Evolutionary conservation across 78 protist genomes (phyloP), one percentile per base, ranked within the genome.

Genomic region (Planoprotostelium fungivorum): DNA sequence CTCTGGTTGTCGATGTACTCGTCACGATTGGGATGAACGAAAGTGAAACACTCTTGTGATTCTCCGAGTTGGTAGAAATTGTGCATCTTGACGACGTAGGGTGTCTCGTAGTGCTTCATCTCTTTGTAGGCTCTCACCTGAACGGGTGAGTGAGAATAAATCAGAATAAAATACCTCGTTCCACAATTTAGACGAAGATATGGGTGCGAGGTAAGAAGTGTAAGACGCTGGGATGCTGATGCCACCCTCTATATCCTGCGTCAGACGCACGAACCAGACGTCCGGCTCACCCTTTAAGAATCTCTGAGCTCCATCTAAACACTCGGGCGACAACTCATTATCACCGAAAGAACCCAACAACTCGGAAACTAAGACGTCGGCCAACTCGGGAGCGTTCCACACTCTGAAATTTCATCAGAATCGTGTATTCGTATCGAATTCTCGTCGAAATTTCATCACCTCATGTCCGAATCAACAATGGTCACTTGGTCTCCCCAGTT

Each of bases 241-340:
- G 35, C 99, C 99, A 0, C 29, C 37, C 16, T 37, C 96, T 87
- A 83, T 39, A 87, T 5, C 36, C 31, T 85, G 0, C 85, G 25
- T n/a, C n/a, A 35, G 23, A 29, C 88, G 16, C 23, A 36, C 1
- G 28, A 63, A 36, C 1, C 37, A 86, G 85, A 35, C 89, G 35
- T 84, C 35, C 37, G 10, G 86, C n/a, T 37, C 16, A 86, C 36
- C 83, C 34, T 87, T 37, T 34, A 98, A 89, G 88, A 94, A 89
- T 29, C 84, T 28, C 96, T 96, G 97, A 0, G 98, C 98, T 28
- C 99, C 99, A 86, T 99, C 99, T 36, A 99, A 92, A 88, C 99
- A 99, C 96, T 99, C 99, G 9, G 99, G 99, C 29, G 99, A 96
- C n/a, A 99, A 95, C 90, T 99, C 99, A 85, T 99, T 99, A 94